Percentiles rank a stretch among this genome's conserved stretches.
Conservation (phyloP, 1,139 yeast genomes). For the Lodderomyces oxycetoniae region DNA sequence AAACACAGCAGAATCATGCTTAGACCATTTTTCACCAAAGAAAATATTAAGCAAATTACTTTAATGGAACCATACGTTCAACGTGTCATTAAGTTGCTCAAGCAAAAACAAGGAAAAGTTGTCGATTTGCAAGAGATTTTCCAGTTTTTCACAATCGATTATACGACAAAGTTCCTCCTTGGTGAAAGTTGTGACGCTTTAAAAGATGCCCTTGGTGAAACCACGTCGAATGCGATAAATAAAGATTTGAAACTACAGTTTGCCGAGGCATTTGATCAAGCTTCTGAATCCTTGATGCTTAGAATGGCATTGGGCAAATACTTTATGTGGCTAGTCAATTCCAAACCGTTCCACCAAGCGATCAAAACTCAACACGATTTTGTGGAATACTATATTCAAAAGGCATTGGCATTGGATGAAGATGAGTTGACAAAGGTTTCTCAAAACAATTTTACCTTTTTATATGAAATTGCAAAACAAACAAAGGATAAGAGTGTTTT, state of each 20-base stretch:
- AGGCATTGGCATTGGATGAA: constrained; percentile 23
- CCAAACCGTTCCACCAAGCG: constrained; percentile 17
- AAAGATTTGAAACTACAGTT: constrained; percentile 10
- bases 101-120: constrained; percentile 17
- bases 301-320: constrained; percentile 24
- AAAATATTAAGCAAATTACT: constrained; percentile 45
- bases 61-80: constrained; percentile 39
- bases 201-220: constrained; percentile 19
- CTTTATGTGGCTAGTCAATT: constrained; percentile 22
- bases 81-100: constrained; percentile 28
- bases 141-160: constrained; percentile 33
- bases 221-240: constrained; percentile 5
- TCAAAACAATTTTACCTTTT: constrained; percentile 19
- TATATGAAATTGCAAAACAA: constrained; percentile 27
- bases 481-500: constrained; percentile 24
- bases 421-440: constrained; percentile 20
- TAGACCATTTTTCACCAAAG: constrained; percentile 50
- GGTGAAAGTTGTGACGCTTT: constrained; percentile 31
- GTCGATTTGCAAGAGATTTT: constrained; percentile 33
- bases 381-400: constrained; percentile 22
- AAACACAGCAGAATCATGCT: constrained; percentile 49
- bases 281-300: constrained; percentile 22
- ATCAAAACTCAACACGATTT: constrained; percentile 23
- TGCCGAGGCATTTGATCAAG: constrained; percentile 15
- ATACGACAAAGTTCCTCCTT: constrained; percentile 37